A percentile compares a stretch with the other conserved stretches of the same genome.
phyloP scores from a whole-genome alignment of 768 basidiomycete species.

The Epithele typhae region DNA sequence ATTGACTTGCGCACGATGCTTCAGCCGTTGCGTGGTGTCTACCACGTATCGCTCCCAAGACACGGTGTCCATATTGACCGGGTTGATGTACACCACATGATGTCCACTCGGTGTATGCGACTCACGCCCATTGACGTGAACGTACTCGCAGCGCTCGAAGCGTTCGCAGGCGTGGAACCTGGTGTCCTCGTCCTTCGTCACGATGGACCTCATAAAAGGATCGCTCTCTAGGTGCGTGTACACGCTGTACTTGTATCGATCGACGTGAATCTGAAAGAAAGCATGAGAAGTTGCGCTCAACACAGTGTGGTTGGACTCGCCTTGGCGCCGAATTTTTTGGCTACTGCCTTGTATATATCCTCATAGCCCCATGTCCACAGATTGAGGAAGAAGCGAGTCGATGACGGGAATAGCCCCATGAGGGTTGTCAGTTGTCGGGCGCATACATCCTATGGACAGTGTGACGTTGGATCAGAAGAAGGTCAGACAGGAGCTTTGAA shows the following conservation, averaged over 20 bases:
- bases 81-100: constrained; percentile 80
- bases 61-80: constrained; percentile 62
- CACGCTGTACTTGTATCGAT: constrained; percentile 79
- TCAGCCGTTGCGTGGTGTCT: constrained; percentile 42
- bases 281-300: background rate
- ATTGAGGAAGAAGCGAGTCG: constrained; percentile 83
- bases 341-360: constrained; percentile 76
- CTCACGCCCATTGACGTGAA: constrained; percentile 41
- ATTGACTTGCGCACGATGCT: constrained; percentile 42
- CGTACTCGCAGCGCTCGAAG: constrained; percentile 64
- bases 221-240: constrained; percentile 52
- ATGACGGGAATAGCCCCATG: constrained; percentile 59
- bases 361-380: constrained; percentile 98
- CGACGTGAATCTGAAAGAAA: constrained; percentile 81
- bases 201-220: constrained; percentile 53
- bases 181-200: constrained; percentile 60
- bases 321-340: constrained; percentile 58
- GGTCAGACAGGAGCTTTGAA: background rate
- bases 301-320: constrained; percentile 30
- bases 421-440: constrained; percentile 63
- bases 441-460: constrained; percentile 44
- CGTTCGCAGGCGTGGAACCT: constrained; percentile 96
- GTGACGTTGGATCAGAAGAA: background rate
- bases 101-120: constrained; percentile 35
- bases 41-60: constrained; percentile 48